Percentiles rank a stretch among this genome's conserved stretches.
phyloP scores from a whole-genome alignment of 352 stramenopile genomes.

The Phytophthora macrochlamydospora region DNA sequence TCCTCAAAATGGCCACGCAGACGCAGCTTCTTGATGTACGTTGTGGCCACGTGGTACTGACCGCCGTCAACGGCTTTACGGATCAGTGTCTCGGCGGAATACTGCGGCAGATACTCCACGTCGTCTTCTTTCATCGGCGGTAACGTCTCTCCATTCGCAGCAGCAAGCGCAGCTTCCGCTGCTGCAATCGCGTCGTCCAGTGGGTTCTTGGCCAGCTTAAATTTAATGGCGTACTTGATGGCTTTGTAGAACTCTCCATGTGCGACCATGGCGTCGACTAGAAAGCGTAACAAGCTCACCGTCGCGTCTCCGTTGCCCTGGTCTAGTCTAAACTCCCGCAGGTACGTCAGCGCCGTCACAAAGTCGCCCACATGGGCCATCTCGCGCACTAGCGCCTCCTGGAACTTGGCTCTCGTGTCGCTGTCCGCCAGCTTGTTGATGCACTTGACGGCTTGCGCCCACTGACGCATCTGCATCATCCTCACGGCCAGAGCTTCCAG shows the following conservation, averaged over 20 bases:
- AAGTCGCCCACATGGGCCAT: slow-evolving; percentile 71
- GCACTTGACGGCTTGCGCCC: slow-evolving; percentile 73
- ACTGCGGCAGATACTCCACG: slow-evolving; percentile 39
- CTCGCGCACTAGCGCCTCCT: slow-evolving; percentile 64
- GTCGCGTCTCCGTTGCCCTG: slow-evolving; percentile 39
- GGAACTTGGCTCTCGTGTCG: slow-evolving; percentile 40
- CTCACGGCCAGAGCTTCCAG: slow-evolving; percentile 64
- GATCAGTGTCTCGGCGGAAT: slow-evolving; percentile 61
- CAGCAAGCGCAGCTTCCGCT: slow-evolving; percentile 33
- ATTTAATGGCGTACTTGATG: slow-evolving; percentile 90
- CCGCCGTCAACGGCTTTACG: slow-evolving; percentile 56
- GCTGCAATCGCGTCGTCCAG: slow-evolving; percentile 34
- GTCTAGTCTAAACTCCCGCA: slow-evolving; percentile 86
- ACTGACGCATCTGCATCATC: slow-evolving; percentile 76
- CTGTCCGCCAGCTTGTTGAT: slow-evolving; percentile 76
- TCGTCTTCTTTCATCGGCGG: slow-evolving; percentile 24
- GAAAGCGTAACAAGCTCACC: slow-evolving; percentile 46
- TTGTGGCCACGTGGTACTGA: slow-evolving; percentile 76
- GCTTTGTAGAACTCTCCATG: slow-evolving; percentile 87
- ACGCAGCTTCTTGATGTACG: slow-evolving; percentile 85
- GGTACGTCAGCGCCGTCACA: slow-evolving; percentile 60
- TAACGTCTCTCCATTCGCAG: slow-evolving; percentile 20
- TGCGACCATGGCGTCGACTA: slow-evolving; percentile 71
- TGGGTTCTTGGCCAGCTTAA: slow-evolving; percentile 55
- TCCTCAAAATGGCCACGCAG: slow-evolving; percentile 60